Evolutionary conservation across 2,329 filamentous ascomycete genomes (phyloP).

Genomic region (Cladophialophora yegresii): DNA sequence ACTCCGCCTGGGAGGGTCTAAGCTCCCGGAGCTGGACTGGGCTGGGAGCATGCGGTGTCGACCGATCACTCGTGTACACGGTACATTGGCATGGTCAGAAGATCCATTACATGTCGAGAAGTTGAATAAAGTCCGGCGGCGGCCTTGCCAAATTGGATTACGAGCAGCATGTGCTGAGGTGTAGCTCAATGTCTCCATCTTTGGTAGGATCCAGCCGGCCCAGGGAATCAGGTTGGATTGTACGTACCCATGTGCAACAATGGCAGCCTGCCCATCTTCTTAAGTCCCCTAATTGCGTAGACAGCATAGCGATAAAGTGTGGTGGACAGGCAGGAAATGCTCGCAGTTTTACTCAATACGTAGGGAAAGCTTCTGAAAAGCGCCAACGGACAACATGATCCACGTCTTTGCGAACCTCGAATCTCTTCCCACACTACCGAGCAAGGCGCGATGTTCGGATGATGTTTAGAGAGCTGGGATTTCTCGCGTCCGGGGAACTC

Average conservation of each 20-base stretch:
- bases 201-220: conserved; percentile 29
- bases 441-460: no score
- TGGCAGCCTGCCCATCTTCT: conserved; percentile 27
- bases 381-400: no score
- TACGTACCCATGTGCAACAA: conserved; percentile 18
- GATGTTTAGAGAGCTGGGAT: no score
- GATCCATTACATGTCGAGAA: not conserved
- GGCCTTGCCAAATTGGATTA: conserved; percentile 26
- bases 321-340: no score
- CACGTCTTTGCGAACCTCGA: no score
- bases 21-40: not conserved
- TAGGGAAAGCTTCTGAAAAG: no score
- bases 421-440: no score
- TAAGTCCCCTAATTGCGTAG: conserved; percentile 32
- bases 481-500: no score
- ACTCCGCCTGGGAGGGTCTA: not conserved
- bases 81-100: not conserved
- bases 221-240: conserved; percentile 33
- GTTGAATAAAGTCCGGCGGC: conserved; percentile 12
- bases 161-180: conserved; percentile 31
- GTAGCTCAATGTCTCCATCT: conserved; percentile 20
- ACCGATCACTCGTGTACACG: not conserved
- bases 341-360: no score
- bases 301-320: no score
- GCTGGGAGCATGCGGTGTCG: not conserved